Evolutionary conservation across 192 early-diverging fungal species (phyloP), one percentile per base, ranked within the genome.

Genomic region (Entomortierella chlamydospora): DNA sequence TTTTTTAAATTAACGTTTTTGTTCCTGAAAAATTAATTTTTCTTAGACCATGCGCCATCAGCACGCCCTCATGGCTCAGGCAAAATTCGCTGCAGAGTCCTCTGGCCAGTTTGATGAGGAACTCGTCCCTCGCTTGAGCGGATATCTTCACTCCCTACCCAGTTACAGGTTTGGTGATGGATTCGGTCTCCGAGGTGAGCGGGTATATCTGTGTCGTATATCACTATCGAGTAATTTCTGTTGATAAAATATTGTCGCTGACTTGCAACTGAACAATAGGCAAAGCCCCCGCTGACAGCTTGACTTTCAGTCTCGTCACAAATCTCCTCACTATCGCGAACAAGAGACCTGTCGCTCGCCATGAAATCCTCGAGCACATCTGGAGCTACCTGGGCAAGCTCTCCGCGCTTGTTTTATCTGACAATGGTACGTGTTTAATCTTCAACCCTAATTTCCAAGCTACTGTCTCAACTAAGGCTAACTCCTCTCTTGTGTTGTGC

Each of bases 11-110:
- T 26, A 28, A 42, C 34, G 39, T 42, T 68, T 13, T 37, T 25
- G 37, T 50, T 26, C 34, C 17, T 18, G 18, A 2, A 11, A 12
- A 22, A 57, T 55, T 12, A 47, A 47, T 37, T 37, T n/a, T n/a
- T n/a, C n/a, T n/a, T 67, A 74, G 73, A 78, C 73, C 10, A 78
- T 69, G 67, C 73, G 73, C 55, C 73, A 78, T 22, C 73, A 78
- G n/a, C 73, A 78, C 28, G 73, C 73, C 1, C 25, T 78, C 10
- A 64, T 78, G 29, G 73, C 73, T 1, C 73, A 78, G 29, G 66
- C 73, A 55, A 78, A 69, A 43, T 78, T 78, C 28, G 67, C 73
- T 15, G 73, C 73, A 22, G 73, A 78, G 47, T 78, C 73, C n/a
- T 69, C 73, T 22, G 73, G 73, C 12, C 53, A 69, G 61, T 78